Percentiles rank a stretch among this genome's conserved stretches.
phyloP scores from a whole-genome alignment of 108 stramenopile genomes.

The Cyclotella choctawhatcheeana region DNA sequence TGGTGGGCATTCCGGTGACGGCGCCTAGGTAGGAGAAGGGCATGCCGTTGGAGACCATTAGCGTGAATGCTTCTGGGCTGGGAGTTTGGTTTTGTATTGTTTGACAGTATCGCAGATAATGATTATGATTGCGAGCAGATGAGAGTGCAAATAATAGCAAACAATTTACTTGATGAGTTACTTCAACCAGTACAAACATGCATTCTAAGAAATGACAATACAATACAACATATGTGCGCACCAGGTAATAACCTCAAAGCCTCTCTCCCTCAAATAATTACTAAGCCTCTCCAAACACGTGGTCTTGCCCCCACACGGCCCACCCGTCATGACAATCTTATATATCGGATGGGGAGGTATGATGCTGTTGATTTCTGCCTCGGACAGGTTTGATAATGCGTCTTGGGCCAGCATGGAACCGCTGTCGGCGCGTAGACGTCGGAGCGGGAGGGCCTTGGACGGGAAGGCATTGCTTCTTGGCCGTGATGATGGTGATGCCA shows the following conservation, averaged over 20 bases:
- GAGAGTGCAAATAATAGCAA: no score
- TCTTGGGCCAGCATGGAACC: constrained; percentile 27
- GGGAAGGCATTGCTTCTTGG: constrained; percentile 13
- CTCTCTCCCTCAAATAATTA: constrained; percentile 69
- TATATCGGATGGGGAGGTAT: constrained; percentile 56
- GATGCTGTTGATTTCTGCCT: constrained; percentile 45
- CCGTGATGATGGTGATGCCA: constrained; percentile 8
- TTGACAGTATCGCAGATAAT: no score
- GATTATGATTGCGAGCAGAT: no score
- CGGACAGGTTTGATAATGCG: constrained; percentile 17
- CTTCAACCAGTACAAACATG: no score
- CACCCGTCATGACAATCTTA: constrained; percentile 89
- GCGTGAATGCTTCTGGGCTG: constrained; percentile 90
- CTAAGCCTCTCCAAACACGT: constrained; percentile 77
- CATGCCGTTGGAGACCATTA: constrained; percentile 88
- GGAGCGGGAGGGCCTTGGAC: constrained; percentile 17
- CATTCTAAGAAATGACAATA: no score
- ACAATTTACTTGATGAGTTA: no score
- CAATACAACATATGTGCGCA: not conserved
- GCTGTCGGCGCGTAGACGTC: constrained; percentile 44
- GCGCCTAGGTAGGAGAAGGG: constrained; percentile 62
- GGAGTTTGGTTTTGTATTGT: not conserved
- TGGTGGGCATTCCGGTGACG: constrained; percentile 78
- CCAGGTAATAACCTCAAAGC: constrained; percentile 89
- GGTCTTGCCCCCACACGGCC: constrained; percentile 98